Evolutionary conservation across 306 rosid species (phyloP).

Genomic region (Pyrus betulifolia): DNA sequence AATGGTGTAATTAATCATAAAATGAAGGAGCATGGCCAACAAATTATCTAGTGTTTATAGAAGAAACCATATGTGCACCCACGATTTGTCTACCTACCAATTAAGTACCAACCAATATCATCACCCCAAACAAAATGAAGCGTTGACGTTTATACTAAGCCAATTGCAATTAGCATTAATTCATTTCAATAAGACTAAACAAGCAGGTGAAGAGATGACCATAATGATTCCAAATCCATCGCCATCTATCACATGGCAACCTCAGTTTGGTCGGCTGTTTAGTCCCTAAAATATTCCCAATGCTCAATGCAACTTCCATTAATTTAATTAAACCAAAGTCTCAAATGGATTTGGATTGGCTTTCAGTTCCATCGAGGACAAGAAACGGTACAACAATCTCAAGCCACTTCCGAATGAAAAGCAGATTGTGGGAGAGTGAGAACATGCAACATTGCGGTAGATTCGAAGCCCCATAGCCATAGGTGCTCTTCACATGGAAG

Average conservation of each 20-base stretch:
- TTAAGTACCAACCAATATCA: not conserved
- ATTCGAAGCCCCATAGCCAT: conserved; percentile 41
- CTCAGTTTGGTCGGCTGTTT: conserved; percentile 65
- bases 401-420: conserved; percentile 59
- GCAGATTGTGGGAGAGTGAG: conserved; percentile 51
- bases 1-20: not conserved
- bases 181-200: conserved; percentile 14
- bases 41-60: not conserved
- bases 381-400: conserved; percentile 58
- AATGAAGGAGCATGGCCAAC: not conserved
- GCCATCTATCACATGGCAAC: conserved; percentile 65
- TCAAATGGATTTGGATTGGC: conserved; percentile 42
- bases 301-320: conserved; percentile 37
- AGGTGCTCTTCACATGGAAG: conserved; percentile 75
- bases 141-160: conserved; percentile 42
- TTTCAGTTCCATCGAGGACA: conserved; percentile 53
- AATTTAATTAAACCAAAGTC: conserved; percentile 21
- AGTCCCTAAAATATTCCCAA: conserved; percentile 35
- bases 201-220: conserved; percentile 42
- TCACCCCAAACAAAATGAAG: not conserved
- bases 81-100: not conserved
- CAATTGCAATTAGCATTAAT: conserved; percentile 6
- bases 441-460: conserved; percentile 74
- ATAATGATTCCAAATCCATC: conserved; percentile 69
- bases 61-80: not conserved